Evolutionary conservation across 2,329 filamentous ascomycete species (phyloP).

Genomic region (Clonostachys rosea): DNA sequence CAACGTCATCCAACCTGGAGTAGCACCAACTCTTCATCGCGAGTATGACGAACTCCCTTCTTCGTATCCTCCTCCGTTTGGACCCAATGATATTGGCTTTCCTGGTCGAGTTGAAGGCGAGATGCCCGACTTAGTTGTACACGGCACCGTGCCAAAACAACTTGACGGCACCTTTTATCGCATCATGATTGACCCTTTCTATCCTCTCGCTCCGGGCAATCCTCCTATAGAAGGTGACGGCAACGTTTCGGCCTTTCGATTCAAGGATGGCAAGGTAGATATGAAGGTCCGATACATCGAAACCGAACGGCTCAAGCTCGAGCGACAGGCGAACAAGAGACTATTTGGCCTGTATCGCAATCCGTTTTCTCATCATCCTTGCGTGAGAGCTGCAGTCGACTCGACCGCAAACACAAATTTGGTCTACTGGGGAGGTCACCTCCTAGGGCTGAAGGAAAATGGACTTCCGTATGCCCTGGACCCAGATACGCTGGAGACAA

Average conservation of each 20-base stretch:
- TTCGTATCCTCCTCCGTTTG: too few species aligned
- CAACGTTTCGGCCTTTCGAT: slow-evolving; percentile 26
- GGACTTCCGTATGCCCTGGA: slow-evolving; percentile 34
- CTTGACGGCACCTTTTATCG: slow-evolving; percentile 16
- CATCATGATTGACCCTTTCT: slow-evolving; percentile 34
- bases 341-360: slow-evolving; percentile 31
- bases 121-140: slow-evolving; percentile 3
- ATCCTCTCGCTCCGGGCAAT: slow-evolving; percentile 22
- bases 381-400: slow-evolving; percentile 21
- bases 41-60: too few species aligned
- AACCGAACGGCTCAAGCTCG: slow-evolving; percentile 30
- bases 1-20: too few species aligned
- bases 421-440: slow-evolving; percentile 38
- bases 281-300: slow-evolving; percentile 29
- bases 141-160: slow-evolving; percentile 10
- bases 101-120: not conserved
- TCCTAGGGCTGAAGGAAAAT: slow-evolving; percentile 44
- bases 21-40: too few species aligned
- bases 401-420: slow-evolving; percentile 44
- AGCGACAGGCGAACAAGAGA: slow-evolving; percentile 25
- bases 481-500: slow-evolving; percentile 31
- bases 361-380: slow-evolving; percentile 25
- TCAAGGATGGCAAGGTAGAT: slow-evolving; percentile 22
- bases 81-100: too few species aligned
- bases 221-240: slow-evolving; percentile 33